Evolutionary conservation across 306 rosid species (phyloP), one percentile per base, ranked within the genome.

Genomic region (Erythrophleum fordii): DNA sequence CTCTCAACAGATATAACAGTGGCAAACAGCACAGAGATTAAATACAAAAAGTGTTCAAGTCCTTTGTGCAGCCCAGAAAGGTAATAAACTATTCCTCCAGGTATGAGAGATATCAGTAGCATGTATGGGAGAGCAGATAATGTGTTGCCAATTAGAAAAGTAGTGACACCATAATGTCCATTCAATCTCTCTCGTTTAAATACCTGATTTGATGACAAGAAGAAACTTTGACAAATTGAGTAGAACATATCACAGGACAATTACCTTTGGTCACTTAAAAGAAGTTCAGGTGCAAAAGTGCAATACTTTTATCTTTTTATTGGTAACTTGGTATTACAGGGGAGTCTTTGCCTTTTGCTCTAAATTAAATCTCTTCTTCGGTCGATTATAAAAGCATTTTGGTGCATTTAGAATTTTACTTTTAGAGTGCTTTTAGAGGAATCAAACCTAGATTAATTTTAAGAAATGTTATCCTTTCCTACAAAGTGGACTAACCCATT

Each of bases 131-230:
- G 7, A 0, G 94, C 14, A 25, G 96, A 91, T 18, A 89, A 22
- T 22, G 90, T 89, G 86, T 93, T 88, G 56, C 92, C 86, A 58
- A 89, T 70, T 18, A 83, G 81, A 61, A 85, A 93, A 42, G 91
- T 83, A 25, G 42, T 60, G 3, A 79, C 91, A 37, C 94, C 85
- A 26, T 93, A 91, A 68, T 93, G 95, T 23, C 96, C 94, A 61
- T 89, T 91, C 8, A 91, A 71, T 70, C 94, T 88, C 75, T 93
- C 97, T 49, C 91, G 17, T 81, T 87, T 85, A 69, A 92, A 91
- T 23, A 92, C 88, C 95, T 92, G 59, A 28, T 11, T 62, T 44
- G 37, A 59, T n/a, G 39, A 26, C 68, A 60, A 37, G 56, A 16
- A 53, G 23, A n/a, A 39, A 46, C 20, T 11, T 5, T 48, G 44